Base-by-base conservation (phyloP, 805 yeast genomes). In the Sugiyamaella floridensis region DNA sequence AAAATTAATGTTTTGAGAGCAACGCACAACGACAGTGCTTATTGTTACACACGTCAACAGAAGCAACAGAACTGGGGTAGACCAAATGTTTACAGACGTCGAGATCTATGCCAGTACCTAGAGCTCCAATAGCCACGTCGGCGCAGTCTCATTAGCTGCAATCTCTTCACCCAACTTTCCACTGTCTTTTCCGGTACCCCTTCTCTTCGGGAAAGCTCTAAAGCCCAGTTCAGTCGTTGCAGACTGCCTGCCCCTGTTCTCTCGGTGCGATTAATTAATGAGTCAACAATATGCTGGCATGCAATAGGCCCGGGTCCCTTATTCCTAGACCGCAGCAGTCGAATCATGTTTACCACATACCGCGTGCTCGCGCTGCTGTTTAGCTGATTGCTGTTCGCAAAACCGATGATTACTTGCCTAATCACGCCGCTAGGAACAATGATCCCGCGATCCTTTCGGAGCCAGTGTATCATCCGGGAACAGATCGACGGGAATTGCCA, bases 161-260 rank as follows among this genome's bases (percentile, higher is more conserved):
- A 50, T n/a, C 40, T 14, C 11, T 22, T 42, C 8, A 51, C 37
- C 70, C 70, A 66, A 14, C 26, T 46, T 1, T 48, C 49, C 15
- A 61, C 57, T 34, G 32, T 40, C 8, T 20, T 43, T 6, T 52
- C 55, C 1, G 61, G 45, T 1, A 65, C 65, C 1, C 51, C 43
- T 11, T 64, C 66, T 1, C 42, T 45, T 18, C 51, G 49, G 8
- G 68, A 66, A 2, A 66, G 41, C 9, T 50, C 56, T 11, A 67
- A 50, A 1, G 67, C 69, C 67, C 66, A 65, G 28, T 54, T 48
- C 37, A 67, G 59, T 9, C 69, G 55, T 10, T 37, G 34, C 1
- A 60, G 56, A 40, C 64, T 57, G 9, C 69, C 69, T 14, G 59
- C 45, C 10, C 60, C 58, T 1, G 47, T 50, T 2, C 15, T 22